A percentile compares a stretch with the other conserved stretches of the same genome.
Evolutionary conservation across 2,329 filamentous ascomycete species (phyloP).

Genomic region (Colletotrichum paranaense): DNA sequence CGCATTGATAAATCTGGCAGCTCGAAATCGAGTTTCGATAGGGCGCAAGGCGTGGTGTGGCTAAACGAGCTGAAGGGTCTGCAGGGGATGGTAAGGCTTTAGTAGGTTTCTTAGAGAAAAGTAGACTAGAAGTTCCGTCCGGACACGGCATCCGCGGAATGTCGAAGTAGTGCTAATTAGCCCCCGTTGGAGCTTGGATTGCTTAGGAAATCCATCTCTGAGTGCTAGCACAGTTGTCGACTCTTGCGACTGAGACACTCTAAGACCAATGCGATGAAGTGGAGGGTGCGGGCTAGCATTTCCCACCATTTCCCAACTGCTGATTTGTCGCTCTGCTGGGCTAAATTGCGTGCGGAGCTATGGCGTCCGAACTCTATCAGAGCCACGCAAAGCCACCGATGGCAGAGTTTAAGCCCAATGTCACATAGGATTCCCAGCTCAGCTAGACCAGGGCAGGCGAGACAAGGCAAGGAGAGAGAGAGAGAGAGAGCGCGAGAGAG

Average conservation of each 20-base stretch:
- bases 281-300: no score
- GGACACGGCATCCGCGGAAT: constrained; percentile 3
- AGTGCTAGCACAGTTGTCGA: background rate
- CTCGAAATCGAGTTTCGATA: background rate
- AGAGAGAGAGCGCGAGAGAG: no score
- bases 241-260: constrained; percentile 12
- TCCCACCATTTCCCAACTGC: no score
- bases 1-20: background rate
- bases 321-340: background rate
- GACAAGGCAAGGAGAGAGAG: background rate
- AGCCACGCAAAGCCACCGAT: background rate
- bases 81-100: background rate
- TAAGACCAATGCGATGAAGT: background rate
- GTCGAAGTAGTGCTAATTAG: constrained; percentile 3
- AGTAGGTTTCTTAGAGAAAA: background rate
- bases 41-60: constrained; percentile 7
- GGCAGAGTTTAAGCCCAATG: constrained; percentile 1
- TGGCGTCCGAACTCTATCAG: constrained; percentile 17
- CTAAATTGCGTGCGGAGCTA: background rate
- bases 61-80: background rate
- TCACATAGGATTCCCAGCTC: background rate
- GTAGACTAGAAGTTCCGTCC: background rate
- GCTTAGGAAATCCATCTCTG: background rate
- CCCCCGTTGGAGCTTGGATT: background rate
- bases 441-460: background rate